These are phyloP conservation scores for Talaromyces pinophilus DNA, from an alignment of 2,329 filamentous ascomycete species.

Conservation along the genomic window DNA sequence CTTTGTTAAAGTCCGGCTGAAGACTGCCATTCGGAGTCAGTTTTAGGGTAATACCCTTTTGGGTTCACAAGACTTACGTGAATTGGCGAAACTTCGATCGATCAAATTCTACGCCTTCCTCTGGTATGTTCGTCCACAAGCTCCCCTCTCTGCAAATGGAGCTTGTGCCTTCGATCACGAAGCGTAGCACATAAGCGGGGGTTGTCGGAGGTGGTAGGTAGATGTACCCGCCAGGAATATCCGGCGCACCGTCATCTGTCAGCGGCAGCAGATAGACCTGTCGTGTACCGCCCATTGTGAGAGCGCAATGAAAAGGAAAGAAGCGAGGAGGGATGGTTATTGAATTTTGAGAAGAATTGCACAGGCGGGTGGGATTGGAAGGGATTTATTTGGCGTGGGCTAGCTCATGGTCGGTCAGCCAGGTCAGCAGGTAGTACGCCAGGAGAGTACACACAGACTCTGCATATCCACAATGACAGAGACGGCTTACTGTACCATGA, in stretches of 20 bases:
- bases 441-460: background rate
- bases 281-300: slow-evolving; percentile 29
- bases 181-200: slow-evolving; percentile 75
- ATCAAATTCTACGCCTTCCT: slow-evolving; percentile 71
- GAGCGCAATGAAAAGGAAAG: background rate
- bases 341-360: background rate
- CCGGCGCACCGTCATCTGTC: slow-evolving; percentile 88
- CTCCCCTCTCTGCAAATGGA: slow-evolving; percentile 94
- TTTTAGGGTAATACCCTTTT: slow-evolving; percentile 18
- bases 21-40: slow-evolving; percentile 53
- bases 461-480: slow-evolving; percentile 14
- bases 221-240: slow-evolving; percentile 86
- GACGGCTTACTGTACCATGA: background rate
- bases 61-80: slow-evolving; percentile 64
- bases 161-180: slow-evolving; percentile 90
- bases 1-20: slow-evolving; percentile 87
- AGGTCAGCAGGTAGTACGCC: background rate
- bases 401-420: background rate
- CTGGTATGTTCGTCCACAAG: slow-evolving; percentile 94
- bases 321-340: background rate
- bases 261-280: slow-evolving; percentile 85
- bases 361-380: background rate
- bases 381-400: slow-evolving; percentile 1
- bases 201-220: slow-evolving; percentile 78
- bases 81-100: slow-evolving; percentile 81